phyloP scores from a whole-genome alignment of 805 yeast species.

The Pichia ethanolica region DNA sequence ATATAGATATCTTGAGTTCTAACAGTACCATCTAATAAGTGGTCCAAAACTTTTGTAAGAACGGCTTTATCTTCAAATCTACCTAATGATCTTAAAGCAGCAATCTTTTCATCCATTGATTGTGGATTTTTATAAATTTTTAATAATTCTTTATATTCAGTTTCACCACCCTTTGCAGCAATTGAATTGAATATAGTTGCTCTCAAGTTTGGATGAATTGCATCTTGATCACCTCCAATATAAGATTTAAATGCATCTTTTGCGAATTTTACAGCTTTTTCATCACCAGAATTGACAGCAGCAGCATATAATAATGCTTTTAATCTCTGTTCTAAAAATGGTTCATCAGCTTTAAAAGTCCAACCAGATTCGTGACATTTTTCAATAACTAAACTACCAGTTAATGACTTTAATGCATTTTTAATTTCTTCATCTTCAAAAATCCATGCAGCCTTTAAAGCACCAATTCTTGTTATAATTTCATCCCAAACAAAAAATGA shows the following conservation, averaged over 20 bases:
- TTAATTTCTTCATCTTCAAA: constrained; percentile 32
- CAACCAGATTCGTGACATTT: constrained; percentile 56
- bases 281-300: constrained; percentile 36
- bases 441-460: constrained; percentile 27
- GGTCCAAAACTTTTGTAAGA: constrained; percentile 32
- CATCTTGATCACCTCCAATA: constrained; percentile 21
- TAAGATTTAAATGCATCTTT: constrained; percentile 23
- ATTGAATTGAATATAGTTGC: constrained; percentile 38
- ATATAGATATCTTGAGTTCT: constrained; percentile 41
- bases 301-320: constrained; percentile 36
- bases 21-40: constrained; percentile 62
- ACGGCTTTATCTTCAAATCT: constrained; percentile 32
- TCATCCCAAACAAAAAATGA: constrained; percentile 54
- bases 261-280: constrained; percentile 28
- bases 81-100: constrained; percentile 50
- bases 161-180: constrained; percentile 31
- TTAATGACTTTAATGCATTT: constrained; percentile 28
- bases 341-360: constrained; percentile 74
- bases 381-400: constrained; percentile 21
- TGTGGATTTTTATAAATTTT: constrained; percentile 43
- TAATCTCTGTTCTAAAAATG: constrained; percentile 30
- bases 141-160: constrained; percentile 35
- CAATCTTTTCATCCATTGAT: constrained; percentile 50
- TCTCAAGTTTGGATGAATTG: constrained; percentile 41
- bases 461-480: constrained; percentile 35